Base-by-base conservation (phyloP, 352 stramenopile genomes). In the Globisporangium viniferum region DNA sequence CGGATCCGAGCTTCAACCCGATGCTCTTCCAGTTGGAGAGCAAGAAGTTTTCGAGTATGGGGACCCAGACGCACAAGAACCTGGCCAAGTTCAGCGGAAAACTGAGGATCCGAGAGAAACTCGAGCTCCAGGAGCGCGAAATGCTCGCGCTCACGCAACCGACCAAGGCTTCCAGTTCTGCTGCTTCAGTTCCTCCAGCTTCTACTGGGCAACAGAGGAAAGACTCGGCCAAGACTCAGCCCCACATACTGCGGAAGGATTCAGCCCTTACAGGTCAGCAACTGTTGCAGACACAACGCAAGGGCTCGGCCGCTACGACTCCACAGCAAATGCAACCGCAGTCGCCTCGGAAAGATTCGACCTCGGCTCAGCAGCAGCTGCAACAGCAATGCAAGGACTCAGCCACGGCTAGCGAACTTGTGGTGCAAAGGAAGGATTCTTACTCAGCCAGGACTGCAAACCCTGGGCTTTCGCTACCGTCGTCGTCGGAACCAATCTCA, bases 11-110 rank as follows among this genome's bases (percentile, higher is more conserved):
- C 33, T 88, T 91, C 22, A 74, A 90, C 31, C 73, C 83, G 3
- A 73, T 75, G 14, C 54, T 85, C 8, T 86, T 85, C 51, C 82
- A 90, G 53, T 60, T 89, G 12, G 73, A 80, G 62, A 79, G 72
- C 7, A 89, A 85, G 54, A 79, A 82, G 59, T 68, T 71, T 27
- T 36, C 64, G 0, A 73, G 83, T 2, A 75, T 24, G 10, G 46
- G 59, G 10, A 71, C 80, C 18, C 83, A 92, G 69, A 90, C 80
- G 0, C 71, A 76, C 41, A 84, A 74, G 24, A 76, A 74, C 27
- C 33, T 81, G 5, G 75, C 67, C 14, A 83, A 85, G 48, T 62
- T 71, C 2, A 68, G 69, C 33, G 72, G 68, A 18, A 81, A 75
- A 39, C 53, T 80, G 18, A 49, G 80, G 10, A 15, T 83, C 4